Evolutionary conservation across 495 filamentous ascomycete genomes (phyloP).

Genomic region (Cercophora sp.): DNA sequence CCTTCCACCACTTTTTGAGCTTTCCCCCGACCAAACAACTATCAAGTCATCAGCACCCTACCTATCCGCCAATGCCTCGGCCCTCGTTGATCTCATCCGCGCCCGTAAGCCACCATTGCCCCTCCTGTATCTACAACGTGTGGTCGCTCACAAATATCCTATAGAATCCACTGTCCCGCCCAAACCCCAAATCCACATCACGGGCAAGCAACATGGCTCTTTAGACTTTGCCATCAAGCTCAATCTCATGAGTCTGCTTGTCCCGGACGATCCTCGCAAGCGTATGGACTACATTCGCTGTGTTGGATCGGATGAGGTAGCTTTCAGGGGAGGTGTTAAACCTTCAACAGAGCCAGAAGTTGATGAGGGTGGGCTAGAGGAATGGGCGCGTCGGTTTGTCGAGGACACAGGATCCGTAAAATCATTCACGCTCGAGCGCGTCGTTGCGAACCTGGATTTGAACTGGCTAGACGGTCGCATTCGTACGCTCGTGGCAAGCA

Average conservation of each 20-base stretch:
- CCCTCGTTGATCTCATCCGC: constrained; percentile 42
- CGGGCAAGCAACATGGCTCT: constrained; percentile 31
- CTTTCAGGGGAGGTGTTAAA: constrained; percentile 43
- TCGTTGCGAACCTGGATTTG: constrained; percentile 48
- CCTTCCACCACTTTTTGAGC: constrained; percentile 41
- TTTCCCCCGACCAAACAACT: constrained; percentile 44
- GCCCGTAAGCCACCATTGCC: no score
- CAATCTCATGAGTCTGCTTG: constrained; percentile 50
- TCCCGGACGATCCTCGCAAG: constrained; percentile 33
- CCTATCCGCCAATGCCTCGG: constrained; percentile 37
- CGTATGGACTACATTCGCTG: constrained; percentile 52
- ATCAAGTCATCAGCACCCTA: constrained; percentile 40
- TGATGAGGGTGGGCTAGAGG: constrained; percentile 40
- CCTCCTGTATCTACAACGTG: no score
- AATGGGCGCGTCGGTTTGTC: constrained; percentile 46
- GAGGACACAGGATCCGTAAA: constrained; percentile 45
- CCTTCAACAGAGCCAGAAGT: constrained; percentile 35
- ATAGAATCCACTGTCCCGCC: constrained; percentile 49
- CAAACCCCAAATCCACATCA: constrained; percentile 47
- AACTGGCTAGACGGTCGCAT: constrained; percentile 51
- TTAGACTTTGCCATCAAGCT: constrained; percentile 49
- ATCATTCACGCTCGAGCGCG: constrained; percentile 45
- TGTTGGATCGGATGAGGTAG: constrained; percentile 44
- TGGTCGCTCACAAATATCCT: no score
- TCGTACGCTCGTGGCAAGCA: constrained; percentile 41